Percentiles rank a stretch among this genome's conserved stretches.
Evolutionary conservation across 2,329 filamentous ascomycete genomes (phyloP).

Genomic region (Fusarium nisikadoi): DNA sequence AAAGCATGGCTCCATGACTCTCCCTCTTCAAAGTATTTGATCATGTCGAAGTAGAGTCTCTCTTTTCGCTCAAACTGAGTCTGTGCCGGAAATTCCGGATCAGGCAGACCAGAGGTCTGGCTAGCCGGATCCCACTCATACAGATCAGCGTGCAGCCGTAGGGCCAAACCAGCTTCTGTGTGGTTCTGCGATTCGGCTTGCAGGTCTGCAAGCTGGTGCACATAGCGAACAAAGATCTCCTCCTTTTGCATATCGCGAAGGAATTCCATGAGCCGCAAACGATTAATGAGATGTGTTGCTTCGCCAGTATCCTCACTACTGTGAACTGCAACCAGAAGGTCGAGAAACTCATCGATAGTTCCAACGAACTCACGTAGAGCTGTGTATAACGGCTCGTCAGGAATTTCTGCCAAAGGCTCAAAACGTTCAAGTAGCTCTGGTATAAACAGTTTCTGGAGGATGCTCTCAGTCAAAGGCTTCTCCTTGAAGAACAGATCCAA

Average conservation of each 20-base stretch:
- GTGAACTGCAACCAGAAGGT: conserved; percentile 90
- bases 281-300: conserved; percentile 85
- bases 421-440: conserved; percentile 86
- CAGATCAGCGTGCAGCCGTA: conserved; percentile 90
- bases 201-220: conserved; percentile 86
- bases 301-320: conserved; percentile 78
- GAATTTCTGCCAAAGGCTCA: conserved; percentile 71
- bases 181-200: conserved; percentile 81
- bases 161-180: conserved; percentile 87
- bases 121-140: conserved; percentile 88
- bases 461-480: conserved; percentile 86
- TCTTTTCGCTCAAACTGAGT: conserved; percentile 94
- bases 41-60: conserved; percentile 91
- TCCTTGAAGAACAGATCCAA: conserved; percentile 90
- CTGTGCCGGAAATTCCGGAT: conserved; percentile 84
- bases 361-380: conserved; percentile 82
- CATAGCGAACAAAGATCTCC: conserved; percentile 95
- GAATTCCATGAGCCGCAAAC: conserved; percentile 93
- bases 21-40: conserved; percentile 94
- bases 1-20: conserved; percentile 92
- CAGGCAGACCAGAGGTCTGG: conserved; percentile 72
- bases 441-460: conserved; percentile 93
- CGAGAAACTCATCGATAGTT: conserved; percentile 89
- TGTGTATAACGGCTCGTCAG: conserved; percentile 77
- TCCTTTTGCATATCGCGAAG: conserved; percentile 96